A percentile compares a stretch with the other conserved stretches of the same genome.
Evolutionary conservation across 306 rosid genomes (phyloP).

Genomic region (Trifolium subterraneum): DNA sequence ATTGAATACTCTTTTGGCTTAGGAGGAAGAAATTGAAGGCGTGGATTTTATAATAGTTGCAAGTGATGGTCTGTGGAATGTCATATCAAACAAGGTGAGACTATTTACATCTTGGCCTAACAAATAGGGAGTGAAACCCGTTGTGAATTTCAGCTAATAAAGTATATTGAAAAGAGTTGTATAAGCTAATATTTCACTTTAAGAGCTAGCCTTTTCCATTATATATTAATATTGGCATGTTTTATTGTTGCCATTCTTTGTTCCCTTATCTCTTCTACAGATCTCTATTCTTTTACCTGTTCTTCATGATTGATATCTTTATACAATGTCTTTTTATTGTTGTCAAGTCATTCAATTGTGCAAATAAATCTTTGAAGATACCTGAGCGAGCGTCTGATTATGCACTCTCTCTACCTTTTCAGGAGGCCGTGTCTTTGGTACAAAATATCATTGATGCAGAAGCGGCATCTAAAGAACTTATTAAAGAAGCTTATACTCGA

Average conservation of each 20-base stretch:
- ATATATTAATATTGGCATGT: neutral
- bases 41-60: conserved; percentile 85
- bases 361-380: neutral
- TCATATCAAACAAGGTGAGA: conserved; percentile 79
- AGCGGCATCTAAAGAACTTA: conserved; percentile 74
- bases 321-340: neutral
- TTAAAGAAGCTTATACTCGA: conserved; percentile 71
- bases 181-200: neutral
- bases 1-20: conserved; percentile 30
- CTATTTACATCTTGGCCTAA: conserved; percentile 11
- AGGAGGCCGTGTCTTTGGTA: conserved; percentile 84
- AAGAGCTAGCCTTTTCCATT: neutral
- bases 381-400: conserved; percentile 24
- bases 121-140: neutral
- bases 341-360: neutral
- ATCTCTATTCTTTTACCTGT: neutral
- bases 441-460: conserved; percentile 76
- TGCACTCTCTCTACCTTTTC: conserved; percentile 36
- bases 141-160: neutral
- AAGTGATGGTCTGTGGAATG: conserved; percentile 95
- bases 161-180: neutral
- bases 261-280: neutral
- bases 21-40: conserved; percentile 84
- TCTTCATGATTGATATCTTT: conserved; percentile 16
- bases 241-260: neutral